These are phyloP conservation scores for Monosporozyma aerobia DNA, from an alignment of 805 yeast species.

Conservation along the genomic window DNA sequence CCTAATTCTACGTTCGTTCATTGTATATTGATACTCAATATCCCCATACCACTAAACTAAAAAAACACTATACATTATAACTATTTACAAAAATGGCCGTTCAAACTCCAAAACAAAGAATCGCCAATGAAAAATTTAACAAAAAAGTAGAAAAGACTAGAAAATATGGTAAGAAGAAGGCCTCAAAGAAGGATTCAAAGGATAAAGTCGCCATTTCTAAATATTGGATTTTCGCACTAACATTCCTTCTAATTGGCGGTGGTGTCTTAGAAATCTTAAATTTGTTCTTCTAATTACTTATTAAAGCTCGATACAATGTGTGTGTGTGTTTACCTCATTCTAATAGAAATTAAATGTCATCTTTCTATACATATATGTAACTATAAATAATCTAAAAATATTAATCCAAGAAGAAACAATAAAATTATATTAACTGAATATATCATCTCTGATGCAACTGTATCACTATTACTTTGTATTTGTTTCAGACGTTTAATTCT, in stretches of 20 bases:
- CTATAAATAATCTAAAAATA: too few species aligned
- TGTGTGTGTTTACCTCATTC: not conserved
- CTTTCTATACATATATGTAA: too few species aligned
- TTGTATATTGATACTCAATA: too few species aligned
- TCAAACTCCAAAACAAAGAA: slow-evolving; percentile 82
- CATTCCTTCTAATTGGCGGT: slow-evolving; percentile 72
- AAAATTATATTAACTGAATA: too few species aligned
- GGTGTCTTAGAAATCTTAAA: slow-evolving; percentile 64
- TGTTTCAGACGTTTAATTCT: too few species aligned
- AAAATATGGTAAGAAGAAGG: slow-evolving; percentile 66
- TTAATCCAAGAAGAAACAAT: too few species aligned
- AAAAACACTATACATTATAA: too few species aligned
- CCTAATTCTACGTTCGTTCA: too few species aligned
- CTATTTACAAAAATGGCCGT: slow-evolving; percentile 36
- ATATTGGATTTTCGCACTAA: slow-evolving; percentile 53
- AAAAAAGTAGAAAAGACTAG: slow-evolving; percentile 49
- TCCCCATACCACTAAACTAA: too few species aligned
- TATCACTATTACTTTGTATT: too few species aligned
- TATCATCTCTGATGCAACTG: too few species aligned
- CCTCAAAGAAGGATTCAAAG: slow-evolving; percentile 28
- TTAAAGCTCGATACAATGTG: too few species aligned
- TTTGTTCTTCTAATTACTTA: slow-evolving; percentile 34
- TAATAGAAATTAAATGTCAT: not conserved
- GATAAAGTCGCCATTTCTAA: slow-evolving; percentile 47
- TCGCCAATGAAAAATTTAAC: slow-evolving; percentile 78